phyloP scores from a whole-genome alignment of 176 grass and related monocot genomes.

The Ensete glaucum region DNA sequence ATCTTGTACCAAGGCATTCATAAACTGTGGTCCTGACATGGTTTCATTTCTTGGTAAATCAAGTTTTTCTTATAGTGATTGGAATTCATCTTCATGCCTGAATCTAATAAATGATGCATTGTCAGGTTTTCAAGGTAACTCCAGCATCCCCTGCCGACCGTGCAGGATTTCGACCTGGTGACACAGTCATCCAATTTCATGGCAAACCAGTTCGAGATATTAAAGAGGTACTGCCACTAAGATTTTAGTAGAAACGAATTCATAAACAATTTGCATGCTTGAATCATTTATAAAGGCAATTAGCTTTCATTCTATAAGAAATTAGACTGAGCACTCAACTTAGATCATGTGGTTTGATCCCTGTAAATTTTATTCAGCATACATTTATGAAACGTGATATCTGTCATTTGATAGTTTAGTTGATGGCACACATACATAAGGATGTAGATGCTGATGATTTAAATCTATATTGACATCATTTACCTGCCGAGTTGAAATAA shows the following conservation, averaged over 20 bases:
- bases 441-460: no score
- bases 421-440: no score
- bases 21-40: no score
- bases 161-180: slow-evolving; percentile 70
- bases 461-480: no score
- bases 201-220: slow-evolving; percentile 49
- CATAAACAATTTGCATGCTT: not conserved
- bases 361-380: no score
- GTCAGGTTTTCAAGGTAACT: slow-evolving; percentile 41
- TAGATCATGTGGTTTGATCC: no score
- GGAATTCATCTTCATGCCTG: not conserved
- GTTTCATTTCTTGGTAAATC: not conserved
- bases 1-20: no score
- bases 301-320: not conserved
- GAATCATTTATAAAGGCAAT: not conserved
- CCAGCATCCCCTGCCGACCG: slow-evolving; percentile 59
- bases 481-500: not conserved
- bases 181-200: slow-evolving; percentile 61
- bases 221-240: slow-evolving; percentile 56
- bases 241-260: not conserved
- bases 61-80: not conserved
- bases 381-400: no score
- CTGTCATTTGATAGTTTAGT: no score
- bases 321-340: no score
- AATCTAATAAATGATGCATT: not conserved